phyloP scores from a whole-genome alignment of 2,329 filamentous ascomycete genomes.

The Phoma sp. region DNA sequence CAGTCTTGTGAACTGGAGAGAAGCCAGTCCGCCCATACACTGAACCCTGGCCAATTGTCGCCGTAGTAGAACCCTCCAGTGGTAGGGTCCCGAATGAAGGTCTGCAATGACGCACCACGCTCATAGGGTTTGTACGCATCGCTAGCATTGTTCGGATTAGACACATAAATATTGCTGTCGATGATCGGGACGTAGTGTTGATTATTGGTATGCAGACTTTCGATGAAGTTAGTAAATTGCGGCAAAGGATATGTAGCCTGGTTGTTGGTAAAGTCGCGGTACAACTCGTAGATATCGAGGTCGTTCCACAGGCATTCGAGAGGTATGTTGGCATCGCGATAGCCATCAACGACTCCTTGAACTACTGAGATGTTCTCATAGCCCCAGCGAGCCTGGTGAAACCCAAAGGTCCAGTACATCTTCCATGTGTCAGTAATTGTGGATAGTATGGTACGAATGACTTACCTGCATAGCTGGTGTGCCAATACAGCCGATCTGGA shows the following conservation, averaged over 20 bases:
- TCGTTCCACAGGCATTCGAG: slow-evolving; percentile 51
- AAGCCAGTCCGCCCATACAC: slow-evolving; percentile 64
- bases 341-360: slow-evolving; percentile 54
- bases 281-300: slow-evolving; percentile 48
- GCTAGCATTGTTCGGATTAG: slow-evolving; percentile 68
- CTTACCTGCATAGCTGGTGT: slow-evolving; percentile 77
- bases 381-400: slow-evolving; percentile 81
- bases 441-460: neutral
- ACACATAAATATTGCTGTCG: slow-evolving; percentile 69
- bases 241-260: slow-evolving; percentile 55
- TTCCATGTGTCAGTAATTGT: neutral
- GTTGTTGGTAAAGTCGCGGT: slow-evolving; percentile 63
- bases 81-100: slow-evolving; percentile 59
- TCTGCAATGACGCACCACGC: slow-evolving; percentile 51
- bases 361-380: slow-evolving; percentile 56
- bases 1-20: slow-evolving; percentile 63
- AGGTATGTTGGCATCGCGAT: slow-evolving; percentile 60
- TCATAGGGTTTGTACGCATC: slow-evolving; percentile 60
- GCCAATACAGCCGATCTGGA: slow-evolving; percentile 69
- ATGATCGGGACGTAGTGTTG: slow-evolving; percentile 65
- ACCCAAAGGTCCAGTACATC: slow-evolving; percentile 70
- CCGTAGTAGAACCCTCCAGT: slow-evolving; percentile 56
- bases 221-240: slow-evolving; percentile 56
- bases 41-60: slow-evolving; percentile 61
- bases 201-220: slow-evolving; percentile 56